phyloP scores from a whole-genome alignment of 2,329 filamentous ascomycete species.

The Cladosporium halotolerans region DNA sequence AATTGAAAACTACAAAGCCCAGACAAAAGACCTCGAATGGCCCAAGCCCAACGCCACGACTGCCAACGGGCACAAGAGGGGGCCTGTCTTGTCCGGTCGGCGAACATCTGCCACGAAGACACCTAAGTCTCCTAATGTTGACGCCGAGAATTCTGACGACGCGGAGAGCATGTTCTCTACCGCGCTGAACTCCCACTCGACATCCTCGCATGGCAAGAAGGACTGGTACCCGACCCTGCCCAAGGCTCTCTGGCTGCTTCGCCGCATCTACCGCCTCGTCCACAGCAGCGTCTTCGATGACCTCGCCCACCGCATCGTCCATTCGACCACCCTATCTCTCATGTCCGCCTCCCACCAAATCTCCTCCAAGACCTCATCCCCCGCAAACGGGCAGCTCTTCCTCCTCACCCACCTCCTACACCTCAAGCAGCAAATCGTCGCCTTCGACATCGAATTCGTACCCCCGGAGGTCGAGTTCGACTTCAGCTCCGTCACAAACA shows the following conservation, averaged over 20 bases:
- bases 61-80: slow-evolving; percentile 27
- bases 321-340: slow-evolving; percentile 80
- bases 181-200: background rate
- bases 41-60: slow-evolving; percentile 37
- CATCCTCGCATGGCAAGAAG: slow-evolving; percentile 15
- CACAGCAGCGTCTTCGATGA: slow-evolving; percentile 66
- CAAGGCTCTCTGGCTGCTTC: slow-evolving; percentile 63
- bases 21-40: slow-evolving; percentile 60
- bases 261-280: slow-evolving; percentile 62
- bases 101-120: slow-evolving; percentile 32
- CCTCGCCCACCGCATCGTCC: slow-evolving; percentile 73
- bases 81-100: slow-evolving; percentile 48
- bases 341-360: slow-evolving; percentile 65
- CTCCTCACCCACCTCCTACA: slow-evolving; percentile 91
- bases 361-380: slow-evolving; percentile 51
- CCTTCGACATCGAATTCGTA: slow-evolving; percentile 82
- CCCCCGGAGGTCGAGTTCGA: slow-evolving; percentile 60
- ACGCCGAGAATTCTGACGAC: slow-evolving; percentile 49
- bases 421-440: slow-evolving; percentile 91
- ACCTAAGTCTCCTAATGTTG: slow-evolving; percentile 42
- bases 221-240: slow-evolving; percentile 60
- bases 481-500: slow-evolving; percentile 58
- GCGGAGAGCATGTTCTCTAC: slow-evolving; percentile 37
- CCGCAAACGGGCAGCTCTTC: slow-evolving; percentile 78
- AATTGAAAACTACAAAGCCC: slow-evolving; percentile 60